Percentiles rank a stretch among this genome's conserved stretches.
These are phyloP conservation scores for Guyanaporus albipodus DNA, from an alignment of 768 basidiomycete species.

Conservation along the genomic window DNA sequence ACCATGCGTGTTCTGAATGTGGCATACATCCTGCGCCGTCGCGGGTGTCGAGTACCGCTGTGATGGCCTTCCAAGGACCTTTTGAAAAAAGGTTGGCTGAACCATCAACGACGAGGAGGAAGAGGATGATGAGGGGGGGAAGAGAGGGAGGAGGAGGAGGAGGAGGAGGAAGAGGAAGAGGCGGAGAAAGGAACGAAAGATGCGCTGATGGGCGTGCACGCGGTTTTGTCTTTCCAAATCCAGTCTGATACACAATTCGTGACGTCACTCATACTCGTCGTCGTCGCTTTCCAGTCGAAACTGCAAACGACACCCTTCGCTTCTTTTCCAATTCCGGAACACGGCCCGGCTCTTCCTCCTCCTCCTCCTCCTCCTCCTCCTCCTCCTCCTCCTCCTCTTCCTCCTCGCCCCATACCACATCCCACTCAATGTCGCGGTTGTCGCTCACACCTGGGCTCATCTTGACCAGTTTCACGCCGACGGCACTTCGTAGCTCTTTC, in stretches of 20 bases:
- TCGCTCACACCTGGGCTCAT: conserved; percentile 40
- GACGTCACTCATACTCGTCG: conserved; percentile 17
- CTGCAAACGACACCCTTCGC: conserved; percentile 44
- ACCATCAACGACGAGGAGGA: conserved; percentile 36
- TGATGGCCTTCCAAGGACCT: conserved; percentile 59
- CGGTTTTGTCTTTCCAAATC: conserved; percentile 21
- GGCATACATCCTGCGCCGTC: conserved; percentile 5
- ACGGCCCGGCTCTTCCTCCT: conserved; percentile 40
- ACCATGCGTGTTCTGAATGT: conserved; percentile 1
- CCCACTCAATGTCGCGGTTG: conserved; percentile 39
- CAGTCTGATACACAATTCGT: conserved; percentile 17
- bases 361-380: conserved; percentile 35
- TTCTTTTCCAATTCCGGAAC: conserved; percentile 25
- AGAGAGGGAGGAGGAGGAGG: background rate
- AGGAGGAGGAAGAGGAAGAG: background rate
- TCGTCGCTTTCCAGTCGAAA: conserved; percentile 18
- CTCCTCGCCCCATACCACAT: conserved; percentile 35
- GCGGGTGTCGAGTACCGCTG: conserved; percentile 47
- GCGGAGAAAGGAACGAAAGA: conserved; percentile 2
- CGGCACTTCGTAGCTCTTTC: conserved; percentile 62
- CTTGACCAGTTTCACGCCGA: conserved; percentile 54
- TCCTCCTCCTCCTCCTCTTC: conserved; percentile 37
- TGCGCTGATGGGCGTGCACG: conserved; percentile 6
- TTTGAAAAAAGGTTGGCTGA: conserved; percentile 57
- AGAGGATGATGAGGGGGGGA: background rate